Evolutionary conservation across 2,329 filamentous ascomycete genomes (phyloP).

Genomic region (Cercospora sp.): DNA sequence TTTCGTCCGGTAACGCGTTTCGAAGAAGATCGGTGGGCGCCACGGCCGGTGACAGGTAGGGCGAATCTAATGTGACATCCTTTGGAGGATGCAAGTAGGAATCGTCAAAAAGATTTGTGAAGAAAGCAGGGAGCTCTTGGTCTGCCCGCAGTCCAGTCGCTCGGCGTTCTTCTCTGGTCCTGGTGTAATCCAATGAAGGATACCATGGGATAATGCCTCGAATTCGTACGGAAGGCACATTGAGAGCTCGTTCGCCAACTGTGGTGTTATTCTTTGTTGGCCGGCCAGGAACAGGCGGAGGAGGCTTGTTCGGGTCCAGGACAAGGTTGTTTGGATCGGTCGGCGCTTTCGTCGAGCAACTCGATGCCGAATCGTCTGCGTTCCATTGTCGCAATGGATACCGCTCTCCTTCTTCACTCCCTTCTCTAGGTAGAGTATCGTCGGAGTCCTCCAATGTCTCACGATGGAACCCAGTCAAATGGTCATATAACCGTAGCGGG

Average conservation of each 20-base stretch:
- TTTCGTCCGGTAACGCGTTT: slow-evolving; percentile 57
- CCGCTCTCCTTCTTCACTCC: background rate
- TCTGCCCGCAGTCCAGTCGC: slow-evolving; percentile 56
- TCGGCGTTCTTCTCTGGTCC: slow-evolving; percentile 59
- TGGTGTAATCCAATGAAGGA: slow-evolving; percentile 62
- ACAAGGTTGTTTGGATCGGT: slow-evolving; percentile 16
- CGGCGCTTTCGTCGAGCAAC: slow-evolving; percentile 25
- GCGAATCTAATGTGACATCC: slow-evolving; percentile 54
- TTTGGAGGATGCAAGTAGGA: slow-evolving; percentile 46
- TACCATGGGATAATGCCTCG: slow-evolving; percentile 63
- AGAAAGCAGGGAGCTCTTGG: slow-evolving; percentile 52
- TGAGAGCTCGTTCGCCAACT: slow-evolving; percentile 14
- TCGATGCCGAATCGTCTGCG: slow-evolving; percentile 18
- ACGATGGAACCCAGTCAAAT: slow-evolving; percentile 40
- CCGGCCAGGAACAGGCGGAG: slow-evolving; percentile 11
- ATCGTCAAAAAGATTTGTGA: slow-evolving; percentile 55
- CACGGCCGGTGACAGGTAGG: slow-evolving; percentile 60
- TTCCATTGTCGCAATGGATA: slow-evolving; percentile 7
- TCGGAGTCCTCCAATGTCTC: slow-evolving; percentile 6
- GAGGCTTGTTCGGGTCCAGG: slow-evolving; percentile 20
- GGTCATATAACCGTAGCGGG: slow-evolving; percentile 57
- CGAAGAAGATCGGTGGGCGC: slow-evolving; percentile 56
- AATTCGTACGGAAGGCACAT: slow-evolving; percentile 46
- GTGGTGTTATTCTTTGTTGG: slow-evolving; percentile 15
- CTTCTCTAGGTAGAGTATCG: background rate